Percentiles rank a stretch among this genome's conserved stretches.
These are phyloP conservation scores for Phytophthora pisi DNA, from an alignment of 352 stramenopile genomes.

Conservation along the genomic window DNA sequence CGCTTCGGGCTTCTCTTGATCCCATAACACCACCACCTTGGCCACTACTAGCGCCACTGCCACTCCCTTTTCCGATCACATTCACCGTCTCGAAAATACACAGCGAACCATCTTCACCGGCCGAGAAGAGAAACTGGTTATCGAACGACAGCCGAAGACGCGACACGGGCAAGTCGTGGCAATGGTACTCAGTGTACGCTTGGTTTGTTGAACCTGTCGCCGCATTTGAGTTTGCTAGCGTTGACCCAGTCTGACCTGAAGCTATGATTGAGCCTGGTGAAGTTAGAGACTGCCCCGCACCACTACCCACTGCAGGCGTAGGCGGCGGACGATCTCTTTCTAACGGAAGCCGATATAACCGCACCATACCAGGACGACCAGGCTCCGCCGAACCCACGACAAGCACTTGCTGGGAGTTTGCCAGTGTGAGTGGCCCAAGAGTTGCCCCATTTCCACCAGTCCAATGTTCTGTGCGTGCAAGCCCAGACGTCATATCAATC, in stretches of 20 bases:
- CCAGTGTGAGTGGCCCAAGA: constrained; percentile 83
- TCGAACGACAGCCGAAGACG: constrained; percentile 83
- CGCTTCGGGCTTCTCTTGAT: constrained; percentile 33
- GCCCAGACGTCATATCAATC: constrained; percentile 79
- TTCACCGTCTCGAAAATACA: constrained; percentile 91
- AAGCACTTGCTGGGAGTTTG: constrained; percentile 88
- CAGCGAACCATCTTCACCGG: constrained; percentile 91
- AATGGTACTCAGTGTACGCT: constrained; percentile 74
- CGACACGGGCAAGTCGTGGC: constrained; percentile 79
- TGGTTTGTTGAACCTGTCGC: constrained; percentile 23
- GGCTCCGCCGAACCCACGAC: constrained; percentile 88
- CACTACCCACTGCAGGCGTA: constrained; percentile 17
- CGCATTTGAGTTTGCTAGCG: constrained; percentile 10
- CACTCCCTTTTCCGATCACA: constrained; percentile 42
- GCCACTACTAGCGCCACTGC: constrained; percentile 23
- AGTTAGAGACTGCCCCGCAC: constrained; percentile 7
- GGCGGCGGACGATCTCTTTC: constrained; percentile 51
- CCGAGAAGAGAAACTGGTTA: constrained; percentile 93
- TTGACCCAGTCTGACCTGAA: constrained; percentile 22
- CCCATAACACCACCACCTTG: constrained; percentile 34
- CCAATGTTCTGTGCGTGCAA: constrained; percentile 64
- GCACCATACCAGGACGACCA: constrained; percentile 66
- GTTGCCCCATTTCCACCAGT: constrained; percentile 38
- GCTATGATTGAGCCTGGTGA: constrained; percentile 29
- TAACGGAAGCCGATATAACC: constrained; percentile 73